Evolutionary conservation across 345 rosid genomes (phyloP), one percentile per base, ranked within the genome.

Genomic region (Tarenaya hassleriana): DNA sequence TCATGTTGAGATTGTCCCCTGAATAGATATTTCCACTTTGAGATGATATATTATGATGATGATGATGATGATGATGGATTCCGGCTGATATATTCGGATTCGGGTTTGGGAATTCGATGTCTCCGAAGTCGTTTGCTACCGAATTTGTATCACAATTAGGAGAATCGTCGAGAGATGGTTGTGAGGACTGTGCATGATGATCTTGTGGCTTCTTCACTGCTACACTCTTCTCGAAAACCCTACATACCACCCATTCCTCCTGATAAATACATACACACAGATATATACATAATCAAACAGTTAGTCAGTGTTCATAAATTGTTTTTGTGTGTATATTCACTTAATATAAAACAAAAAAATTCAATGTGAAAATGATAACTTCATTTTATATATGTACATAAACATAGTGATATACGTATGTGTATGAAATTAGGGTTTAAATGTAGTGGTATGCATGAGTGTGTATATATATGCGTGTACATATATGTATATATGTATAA

Each of bases 201-300:
- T 66, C 70, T 42, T 76, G 83, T 53, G 71, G 76, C 62, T 79
- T 92, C 41, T 59, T 76, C 31, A 68, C 70, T 37, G 69, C 27
- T 20, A 77, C 32, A 56, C 70, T 81, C 72, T 89, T 89, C 41
- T 85, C 67, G 52, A 89, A 89, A 10, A 89, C 73, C 67, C 97
- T 79, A 64, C 87, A 83, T 14, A 89, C 89, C 38, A 83, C 97
- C 97, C 97, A 89, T 73, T 89, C 95, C 52, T 85, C 95, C 97
- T 88, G 77, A 10, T 55, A 60, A 45, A 42, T n/a, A n/a, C n/a
- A n/a, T n/a, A n/a, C n/a, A n/a, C n/a, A n/a, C n/a, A n/a, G n/a
- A n/a, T n/a, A n/a, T n/a, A n/a, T n/a, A n/a, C n/a, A n/a, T n/a
- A n/a, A n/a, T n/a, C n/a, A n/a, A n/a, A n/a, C n/a, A n/a, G n/a